phyloP scores from a whole-genome alignment of 2,329 filamentous ascomycete species.

The Xylaria digitata region DNA sequence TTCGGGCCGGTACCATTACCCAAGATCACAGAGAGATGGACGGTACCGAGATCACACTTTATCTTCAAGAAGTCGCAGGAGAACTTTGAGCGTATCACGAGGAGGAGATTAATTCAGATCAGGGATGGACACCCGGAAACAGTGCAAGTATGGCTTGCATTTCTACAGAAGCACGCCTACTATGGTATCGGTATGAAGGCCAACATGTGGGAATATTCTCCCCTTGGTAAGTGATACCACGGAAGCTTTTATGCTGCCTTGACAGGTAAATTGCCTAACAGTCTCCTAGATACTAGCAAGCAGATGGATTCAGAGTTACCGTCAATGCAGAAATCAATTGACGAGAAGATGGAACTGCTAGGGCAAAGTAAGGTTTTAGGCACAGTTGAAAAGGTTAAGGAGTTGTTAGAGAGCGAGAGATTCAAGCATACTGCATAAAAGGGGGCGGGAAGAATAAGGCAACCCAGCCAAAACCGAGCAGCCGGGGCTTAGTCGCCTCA shows the following conservation, averaged over 20 bases:
- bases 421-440: slow-evolving; percentile 54
- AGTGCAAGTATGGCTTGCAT: slow-evolving; percentile 92
- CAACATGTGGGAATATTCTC: slow-evolving; percentile 90
- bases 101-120: slow-evolving; percentile 89
- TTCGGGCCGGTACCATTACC: slow-evolving; percentile 88
- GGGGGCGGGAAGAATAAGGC: slow-evolving; percentile 4
- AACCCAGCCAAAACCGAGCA: too few relatives aligned
- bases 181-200: slow-evolving; percentile 99
- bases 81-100: slow-evolving; percentile 93
- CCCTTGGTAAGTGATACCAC: slow-evolving; percentile 66
- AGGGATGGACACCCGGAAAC: slow-evolving; percentile 89
- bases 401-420: slow-evolving; percentile 65
- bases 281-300: slow-evolving; percentile 60
- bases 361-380: slow-evolving; percentile 63
- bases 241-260: background rate
- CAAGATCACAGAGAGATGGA: slow-evolving; percentile 91
- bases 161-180: slow-evolving; percentile 90
- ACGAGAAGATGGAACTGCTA: slow-evolving; percentile 66
- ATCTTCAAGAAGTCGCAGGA: slow-evolving; percentile 98
- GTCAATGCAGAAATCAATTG: slow-evolving; percentile 55
- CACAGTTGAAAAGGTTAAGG: slow-evolving; percentile 66
- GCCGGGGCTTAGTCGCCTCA: too few relatives aligned
- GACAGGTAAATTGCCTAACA: slow-evolving; percentile 15
- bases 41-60: slow-evolving; percentile 87
- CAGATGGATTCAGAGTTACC: slow-evolving; percentile 56